Base-by-base conservation (phyloP, 768 basidiomycete genomes). In the Holtermannia corniformis region DNA sequence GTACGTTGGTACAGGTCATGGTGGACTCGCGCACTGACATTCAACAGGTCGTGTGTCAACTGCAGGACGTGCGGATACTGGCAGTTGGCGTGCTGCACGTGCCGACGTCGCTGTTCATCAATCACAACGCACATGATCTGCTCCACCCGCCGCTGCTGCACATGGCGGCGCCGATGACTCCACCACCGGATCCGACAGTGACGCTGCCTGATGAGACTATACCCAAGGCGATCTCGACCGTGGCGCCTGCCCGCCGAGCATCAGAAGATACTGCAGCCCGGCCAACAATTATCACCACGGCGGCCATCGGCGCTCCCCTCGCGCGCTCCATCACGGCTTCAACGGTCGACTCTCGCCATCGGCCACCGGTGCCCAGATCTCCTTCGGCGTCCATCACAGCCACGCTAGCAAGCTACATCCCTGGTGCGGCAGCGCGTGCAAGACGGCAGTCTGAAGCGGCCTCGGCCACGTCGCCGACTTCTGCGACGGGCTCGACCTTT, bases 61-160 rank as follows among this genome's bases (percentile, higher is more conserved):
- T 71, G 0, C 60, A 64, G 47, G 70, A 71, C 45, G 58, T 71
- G 13, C 48, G 65, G 40, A 63, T 71, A 20, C 28, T 71, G 23
- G 63, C 64, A 11, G 28, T 71, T 5, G 70, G 70, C 2, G 61
- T 62, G 5, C 47, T 67, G n/a, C 50, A 56, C 22, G 23, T 45
- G 19, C 59, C 64, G 20, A 61, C 61, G 10, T 61, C 64, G 11
- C 28, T 71, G 12, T 69, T 67, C 43, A 62, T 69, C 21, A 71
- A 71, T 52, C 62, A 59, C 21, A 68, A 69, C 48, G 70, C 70
- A n/a, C 67, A 69, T 52, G 53, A 62, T 1, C 43, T 68, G 4
- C 54, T 69, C 5, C 70, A 71, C 56, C 70, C 70, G 16, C 70
- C 70, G 10, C 48, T 62, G n/a, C 51, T 70, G 5, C 54, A 49